phyloP scores from a whole-genome alignment of 2,329 filamentous ascomycete species.

The Pseudogymnoascus sp. region DNA sequence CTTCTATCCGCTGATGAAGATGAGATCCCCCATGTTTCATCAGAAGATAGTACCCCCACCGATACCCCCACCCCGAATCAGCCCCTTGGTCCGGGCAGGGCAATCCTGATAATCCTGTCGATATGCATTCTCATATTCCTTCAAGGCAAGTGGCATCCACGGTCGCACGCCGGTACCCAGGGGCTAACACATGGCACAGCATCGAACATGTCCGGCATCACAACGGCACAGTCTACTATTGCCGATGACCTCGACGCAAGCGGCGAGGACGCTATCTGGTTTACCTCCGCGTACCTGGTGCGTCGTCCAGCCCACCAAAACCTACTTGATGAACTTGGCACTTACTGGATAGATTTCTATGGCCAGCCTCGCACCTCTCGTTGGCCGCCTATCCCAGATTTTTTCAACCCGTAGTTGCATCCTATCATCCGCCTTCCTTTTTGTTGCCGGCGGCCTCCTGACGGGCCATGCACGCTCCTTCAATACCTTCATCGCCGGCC shows the following conservation, averaged over 20 bases:
- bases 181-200: slow-evolving; percentile 17
- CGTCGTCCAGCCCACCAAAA: not conserved
- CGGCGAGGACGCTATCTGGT: slow-evolving; percentile 61
- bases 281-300: slow-evolving; percentile 66
- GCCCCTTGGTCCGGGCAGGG: slow-evolving; percentile 26
- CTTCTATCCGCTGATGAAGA: not conserved
- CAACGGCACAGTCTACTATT: slow-evolving; percentile 70
- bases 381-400: slow-evolving; percentile 63
- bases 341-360: slow-evolving; percentile 39
- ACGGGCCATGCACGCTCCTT: slow-evolving; percentile 54
- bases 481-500: slow-evolving; percentile 56
- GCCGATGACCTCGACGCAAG: slow-evolving; percentile 68
- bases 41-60: not conserved
- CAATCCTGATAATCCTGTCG: slow-evolving; percentile 41
- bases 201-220: slow-evolving; percentile 70
- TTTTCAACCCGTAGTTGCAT: slow-evolving; percentile 63
- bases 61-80: slow-evolving; percentile 16
- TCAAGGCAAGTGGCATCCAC: slow-evolving; percentile 37
- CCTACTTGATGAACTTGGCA: not conserved
- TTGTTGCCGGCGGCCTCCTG: slow-evolving; percentile 56
- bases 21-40: not conserved
- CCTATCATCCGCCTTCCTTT: slow-evolving; percentile 48
- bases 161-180: not conserved
- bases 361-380: slow-evolving; percentile 55
- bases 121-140: slow-evolving; percentile 51